A percentile compares a stretch with the other conserved stretches of the same genome.
Evolutionary conservation across 1,284 basidiomycete genomes (phyloP).

Genomic region (Ganoderma lingzhi): DNA sequence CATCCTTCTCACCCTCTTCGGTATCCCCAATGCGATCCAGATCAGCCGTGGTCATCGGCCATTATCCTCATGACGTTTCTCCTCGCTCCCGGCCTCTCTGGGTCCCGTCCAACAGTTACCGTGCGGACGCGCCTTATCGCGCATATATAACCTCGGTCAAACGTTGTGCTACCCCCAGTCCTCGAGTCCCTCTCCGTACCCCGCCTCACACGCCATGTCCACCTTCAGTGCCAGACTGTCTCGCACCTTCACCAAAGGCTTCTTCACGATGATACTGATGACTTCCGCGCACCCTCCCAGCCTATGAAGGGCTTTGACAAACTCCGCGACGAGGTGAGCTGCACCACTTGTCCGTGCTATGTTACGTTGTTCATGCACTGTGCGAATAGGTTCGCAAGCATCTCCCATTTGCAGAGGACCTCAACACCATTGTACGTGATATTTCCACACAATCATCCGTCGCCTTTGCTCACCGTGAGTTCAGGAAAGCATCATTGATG

Average conservation of each 20-base stretch:
- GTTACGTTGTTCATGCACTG: neutral
- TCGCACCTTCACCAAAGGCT: conserved; percentile 9
- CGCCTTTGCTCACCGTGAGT: neutral
- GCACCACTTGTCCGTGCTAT: conserved; percentile 14
- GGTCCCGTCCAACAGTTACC: neutral
- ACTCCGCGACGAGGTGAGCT: conserved; percentile 53
- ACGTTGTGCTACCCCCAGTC: neutral
- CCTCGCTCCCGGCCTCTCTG: neutral
- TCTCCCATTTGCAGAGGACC: conserved; percentile 45
- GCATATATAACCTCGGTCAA: conserved; percentile 7
- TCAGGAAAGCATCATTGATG: conserved; percentile 52
- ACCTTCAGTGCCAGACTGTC: conserved; percentile 15
- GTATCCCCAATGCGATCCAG: neutral
- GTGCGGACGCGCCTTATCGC: neutral
- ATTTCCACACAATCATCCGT: neutral
- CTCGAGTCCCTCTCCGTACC: neutral
- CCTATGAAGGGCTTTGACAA: conserved; percentile 47
- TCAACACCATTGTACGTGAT: conserved; percentile 50
- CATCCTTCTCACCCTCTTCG: conserved; percentile 7
- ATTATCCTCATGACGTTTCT: neutral
- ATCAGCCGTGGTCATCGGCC: neutral
- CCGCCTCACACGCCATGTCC: conserved; percentile 7
- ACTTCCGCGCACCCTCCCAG: neutral
- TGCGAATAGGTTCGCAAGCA: conserved; percentile 55
- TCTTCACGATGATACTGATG: neutral